phyloP scores from a whole-genome alignment of 2,329 filamentous ascomycete genomes.

The Sporothrix curviconia region DNA sequence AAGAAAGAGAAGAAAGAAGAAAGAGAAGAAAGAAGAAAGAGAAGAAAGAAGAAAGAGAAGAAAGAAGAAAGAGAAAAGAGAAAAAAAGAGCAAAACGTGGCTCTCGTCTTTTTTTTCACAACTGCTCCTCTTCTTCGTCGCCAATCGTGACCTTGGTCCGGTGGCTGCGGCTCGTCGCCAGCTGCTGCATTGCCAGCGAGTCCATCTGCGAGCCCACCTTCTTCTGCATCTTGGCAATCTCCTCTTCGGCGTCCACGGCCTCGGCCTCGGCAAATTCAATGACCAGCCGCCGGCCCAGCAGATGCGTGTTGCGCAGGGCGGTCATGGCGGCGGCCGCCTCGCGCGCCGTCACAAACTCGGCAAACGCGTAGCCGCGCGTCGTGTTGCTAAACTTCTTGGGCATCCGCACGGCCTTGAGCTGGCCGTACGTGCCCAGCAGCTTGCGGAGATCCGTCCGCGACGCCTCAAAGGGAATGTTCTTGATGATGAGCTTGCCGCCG shows the following conservation, averaged over 20 bases:
- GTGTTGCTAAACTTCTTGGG: conserved; percentile 90
- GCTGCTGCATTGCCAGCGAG: conserved; percentile 82
- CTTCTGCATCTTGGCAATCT: conserved; percentile 94
- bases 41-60: no score
- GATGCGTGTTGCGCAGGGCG: conserved; percentile 84
- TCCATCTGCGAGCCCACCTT: conserved; percentile 88
- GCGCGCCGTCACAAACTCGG: conserved; percentile 72
- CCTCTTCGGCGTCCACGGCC: conserved; percentile 83
- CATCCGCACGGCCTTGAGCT: conserved; percentile 84
- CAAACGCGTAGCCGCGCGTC: conserved; percentile 91
- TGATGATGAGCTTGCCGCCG: conserved; percentile 86
- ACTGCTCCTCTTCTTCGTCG: conserved; percentile 53
- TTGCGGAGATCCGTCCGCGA: conserved; percentile 85
- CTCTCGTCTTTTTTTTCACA: no score
- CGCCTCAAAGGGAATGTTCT: conserved; percentile 95
- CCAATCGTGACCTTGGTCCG: conserved; percentile 85
- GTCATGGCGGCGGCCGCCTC: conserved; percentile 88
- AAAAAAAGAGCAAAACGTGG: no score
- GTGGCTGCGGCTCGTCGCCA: conserved; percentile 63
- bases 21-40: no score
- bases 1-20: no score
- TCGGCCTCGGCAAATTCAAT: conserved; percentile 89
- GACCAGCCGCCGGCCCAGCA: conserved; percentile 82
- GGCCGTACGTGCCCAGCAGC: conserved; percentile 83
- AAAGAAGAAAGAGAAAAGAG: no score